phyloP scores from a whole-genome alignment of 345 rosid genomes.

The Euphorbia peplus region DNA sequence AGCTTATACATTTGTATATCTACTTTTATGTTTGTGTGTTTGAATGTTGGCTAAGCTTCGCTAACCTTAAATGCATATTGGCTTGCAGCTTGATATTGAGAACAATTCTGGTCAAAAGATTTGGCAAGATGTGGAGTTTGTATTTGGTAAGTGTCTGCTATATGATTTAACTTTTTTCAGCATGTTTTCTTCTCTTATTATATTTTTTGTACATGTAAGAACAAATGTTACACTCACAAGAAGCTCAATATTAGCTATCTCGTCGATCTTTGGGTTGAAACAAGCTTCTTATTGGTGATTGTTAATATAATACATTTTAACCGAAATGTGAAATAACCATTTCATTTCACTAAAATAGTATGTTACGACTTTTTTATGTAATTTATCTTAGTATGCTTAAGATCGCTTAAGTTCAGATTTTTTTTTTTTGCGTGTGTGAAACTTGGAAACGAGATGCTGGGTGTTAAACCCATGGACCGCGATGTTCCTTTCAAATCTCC shows the following conservation, averaged over 20 bases:
- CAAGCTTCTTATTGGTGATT: not conserved
- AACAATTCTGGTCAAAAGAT: conserved; percentile 78
- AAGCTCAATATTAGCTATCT: not conserved
- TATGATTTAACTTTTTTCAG: not conserved
- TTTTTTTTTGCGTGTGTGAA: not conserved
- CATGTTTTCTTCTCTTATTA: not conserved
- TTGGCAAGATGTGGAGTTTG: conserved; percentile 85
- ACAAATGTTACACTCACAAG: not conserved
- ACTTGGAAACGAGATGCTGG: not conserved
- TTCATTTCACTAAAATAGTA: not conserved
- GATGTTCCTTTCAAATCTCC: not conserved
- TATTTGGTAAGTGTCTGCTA: conserved; percentile 65
- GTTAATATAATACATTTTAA: conserved; percentile 1
- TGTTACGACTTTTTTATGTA: not conserved
- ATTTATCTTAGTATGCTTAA: conserved; percentile 5
- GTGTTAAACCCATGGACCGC: not conserved
- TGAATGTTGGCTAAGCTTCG: not conserved
- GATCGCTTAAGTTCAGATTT: conserved; percentile 3
- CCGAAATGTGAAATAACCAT: not conserved
- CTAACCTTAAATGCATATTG: conserved; percentile 17
- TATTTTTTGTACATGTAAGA: not conserved
- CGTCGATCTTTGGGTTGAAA: not conserved
- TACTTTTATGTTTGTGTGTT: not conserved
- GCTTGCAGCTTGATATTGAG: conserved; percentile 84
- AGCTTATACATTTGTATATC: not conserved